Evolutionary conservation across 1,139 yeast species (phyloP).

Genomic region (Debaryomyces sp.): DNA sequence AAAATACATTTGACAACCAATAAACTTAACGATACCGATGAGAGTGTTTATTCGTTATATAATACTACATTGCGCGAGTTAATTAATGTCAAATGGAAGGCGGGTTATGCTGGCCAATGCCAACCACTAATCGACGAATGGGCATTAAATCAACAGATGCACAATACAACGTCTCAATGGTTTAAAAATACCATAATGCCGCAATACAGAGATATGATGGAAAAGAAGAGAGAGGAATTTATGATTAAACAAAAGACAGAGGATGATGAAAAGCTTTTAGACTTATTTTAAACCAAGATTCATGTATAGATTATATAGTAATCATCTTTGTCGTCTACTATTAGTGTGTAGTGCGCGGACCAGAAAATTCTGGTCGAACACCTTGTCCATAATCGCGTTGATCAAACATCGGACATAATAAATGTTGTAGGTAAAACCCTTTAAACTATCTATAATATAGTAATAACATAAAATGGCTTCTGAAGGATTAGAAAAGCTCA

Average conservation of each 20-base stretch:
- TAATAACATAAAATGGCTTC: conserved; percentile 40
- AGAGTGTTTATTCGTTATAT: conserved; percentile 27
- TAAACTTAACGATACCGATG: conserved; percentile 19
- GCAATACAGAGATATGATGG: conserved; percentile 26
- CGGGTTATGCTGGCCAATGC: conserved; percentile 33
- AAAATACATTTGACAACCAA: conserved; percentile 16
- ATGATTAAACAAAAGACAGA: conserved; percentile 30
- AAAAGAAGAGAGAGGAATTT: conserved; percentile 29
- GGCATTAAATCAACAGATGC: conserved; percentile 39
- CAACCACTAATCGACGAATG: conserved; percentile 39
- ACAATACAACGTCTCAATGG: conserved; percentile 23
- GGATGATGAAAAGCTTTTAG: conserved; percentile 38
- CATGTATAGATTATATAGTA: background rate
- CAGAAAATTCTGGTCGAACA: conserved; percentile 4
- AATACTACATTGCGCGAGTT: conserved; percentile 27
- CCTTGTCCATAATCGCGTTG: conserved; percentile 9
- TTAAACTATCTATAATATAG: background rate
- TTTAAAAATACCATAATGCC: conserved; percentile 23
- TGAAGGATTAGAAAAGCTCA: conserved; percentile 76
- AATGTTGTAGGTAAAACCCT: background rate
- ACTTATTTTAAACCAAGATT: conserved; percentile 24
- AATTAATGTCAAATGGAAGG: conserved; percentile 32
- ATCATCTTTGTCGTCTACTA: background rate
- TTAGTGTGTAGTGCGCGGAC: conserved; percentile 1
- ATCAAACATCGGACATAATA: conserved; percentile 1